Base-by-base conservation (phyloP, 805 yeast species). In the Saccharomycopsis fermentans region DNA sequence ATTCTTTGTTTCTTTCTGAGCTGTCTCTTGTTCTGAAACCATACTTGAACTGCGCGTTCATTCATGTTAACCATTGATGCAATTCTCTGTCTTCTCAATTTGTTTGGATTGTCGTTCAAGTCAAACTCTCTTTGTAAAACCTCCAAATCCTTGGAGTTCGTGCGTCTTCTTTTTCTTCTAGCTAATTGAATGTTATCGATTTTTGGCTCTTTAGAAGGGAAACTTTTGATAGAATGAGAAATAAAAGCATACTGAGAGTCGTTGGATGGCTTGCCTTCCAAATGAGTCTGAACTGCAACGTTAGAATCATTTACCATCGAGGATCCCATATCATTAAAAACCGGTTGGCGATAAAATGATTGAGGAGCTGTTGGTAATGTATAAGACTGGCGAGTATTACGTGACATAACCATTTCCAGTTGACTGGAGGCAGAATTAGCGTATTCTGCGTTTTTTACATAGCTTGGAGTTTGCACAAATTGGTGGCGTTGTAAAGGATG, bases 21-120 rank as follows among this genome's bases (percentile, higher is more conserved):
- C 72, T 92, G 97, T 71, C 99, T 81, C 71, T 84, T 87, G 72
- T 94, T 94, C 73, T 94, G 99, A 74, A 94, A 94, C 99, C 99
- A 94, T 63, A 92, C 90, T 74, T 94, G 99, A 37, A 94, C 96
- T 1, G 97, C 96, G 70, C 91, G 90, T 71, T 91, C 97, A n/a
- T 92, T 82, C 98, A 94, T 94, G 64, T 83, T 84, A 47, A 94
- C 95, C 63, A 77, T 81, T 34, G 74, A 71, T 4, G 98, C 96
- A 63, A 94, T 87, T 63, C 84, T 87, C 51, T 81, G 76, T 65
- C 98, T 81, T 67, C 86, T 78, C 52, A 78, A 73, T 69, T 84
- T 86, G 68, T 86, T 85, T 52, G 99, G 99, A 55, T 96, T 89
- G 51, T 83, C 76, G 60, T 96, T 90, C 54, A 74, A 68, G 55